Percentiles rank a stretch among this genome's conserved stretches.
Evolutionary conservation across 1,284 basidiomycete species (phyloP).

Genomic region (Tranzscheliella williamsii): DNA sequence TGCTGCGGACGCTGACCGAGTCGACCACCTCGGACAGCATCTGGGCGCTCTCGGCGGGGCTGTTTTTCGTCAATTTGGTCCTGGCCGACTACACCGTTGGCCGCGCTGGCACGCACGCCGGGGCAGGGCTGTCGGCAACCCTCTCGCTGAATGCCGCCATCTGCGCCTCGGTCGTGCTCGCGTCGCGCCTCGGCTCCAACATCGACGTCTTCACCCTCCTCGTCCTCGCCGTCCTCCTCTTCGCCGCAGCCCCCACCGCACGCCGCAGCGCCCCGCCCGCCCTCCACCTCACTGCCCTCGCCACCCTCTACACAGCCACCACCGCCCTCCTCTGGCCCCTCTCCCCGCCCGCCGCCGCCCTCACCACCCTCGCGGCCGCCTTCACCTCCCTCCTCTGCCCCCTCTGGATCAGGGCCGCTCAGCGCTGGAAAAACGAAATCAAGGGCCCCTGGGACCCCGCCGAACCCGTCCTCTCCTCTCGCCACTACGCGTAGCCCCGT

Average conservation of each 20-base stretch:
- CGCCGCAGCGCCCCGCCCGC: too few relatives aligned
- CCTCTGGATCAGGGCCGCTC: slow-evolving; percentile 44
- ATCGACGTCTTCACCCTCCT: slow-evolving; percentile 86
- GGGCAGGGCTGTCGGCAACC: slow-evolving; percentile 63
- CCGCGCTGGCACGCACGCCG: background rate
- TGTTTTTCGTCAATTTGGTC: slow-evolving; percentile 70
- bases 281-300: background rate
- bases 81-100: slow-evolving; percentile 69
- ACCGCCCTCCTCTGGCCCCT: background rate
- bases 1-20: slow-evolving; percentile 86
- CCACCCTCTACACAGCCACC: background rate
- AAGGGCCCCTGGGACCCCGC: slow-evolving; percentile 52
- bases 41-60: slow-evolving; percentile 79
- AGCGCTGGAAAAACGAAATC: slow-evolving; percentile 48
- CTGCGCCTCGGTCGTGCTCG: slow-evolving; percentile 88
- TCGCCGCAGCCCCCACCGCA: slow-evolving; percentile 26
- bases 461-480: slow-evolving; percentile 9
- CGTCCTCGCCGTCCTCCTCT: slow-evolving; percentile 70
- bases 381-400: slow-evolving; percentile 40
- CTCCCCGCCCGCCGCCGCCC: background rate
- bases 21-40: slow-evolving; percentile 95
- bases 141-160: slow-evolving; percentile 93
- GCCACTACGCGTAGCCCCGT: background rate
- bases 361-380: slow-evolving; percentile 4
- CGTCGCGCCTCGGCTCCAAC: slow-evolving; percentile 82